phyloP scores from a whole-genome alignment of 2,329 filamentous ascomycete genomes.

The Myriosclerotinia duriaeana region DNA sequence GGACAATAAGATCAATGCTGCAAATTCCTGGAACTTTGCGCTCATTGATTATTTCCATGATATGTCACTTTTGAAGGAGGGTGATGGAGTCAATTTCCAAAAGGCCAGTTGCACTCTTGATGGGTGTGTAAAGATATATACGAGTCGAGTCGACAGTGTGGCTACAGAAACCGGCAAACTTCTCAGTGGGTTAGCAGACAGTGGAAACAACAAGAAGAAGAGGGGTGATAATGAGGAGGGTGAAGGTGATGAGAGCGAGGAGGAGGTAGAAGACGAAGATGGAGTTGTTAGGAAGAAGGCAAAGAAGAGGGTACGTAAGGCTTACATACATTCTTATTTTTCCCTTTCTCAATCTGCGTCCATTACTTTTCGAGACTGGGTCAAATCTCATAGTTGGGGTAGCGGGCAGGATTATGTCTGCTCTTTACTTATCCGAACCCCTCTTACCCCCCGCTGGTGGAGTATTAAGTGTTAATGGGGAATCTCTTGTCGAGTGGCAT shows the following conservation, averaged over 20 bases:
- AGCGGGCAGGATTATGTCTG: not conserved
- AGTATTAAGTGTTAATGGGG: not conserved
- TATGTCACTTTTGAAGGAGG: slow-evolving; percentile 95
- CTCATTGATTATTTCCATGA: slow-evolving; percentile 99
- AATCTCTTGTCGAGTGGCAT: not conserved
- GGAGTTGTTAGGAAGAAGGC: slow-evolving; percentile 57
- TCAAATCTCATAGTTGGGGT: slow-evolving; percentile 18
- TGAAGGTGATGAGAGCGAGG: slow-evolving; percentile 59
- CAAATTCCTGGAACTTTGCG: slow-evolving; percentile 99
- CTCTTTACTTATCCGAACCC: too few relatives aligned
- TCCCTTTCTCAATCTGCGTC: not conserved
- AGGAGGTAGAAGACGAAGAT: slow-evolving; percentile 59
- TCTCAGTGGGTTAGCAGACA: slow-evolving; percentile 88
- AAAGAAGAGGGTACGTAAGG: slow-evolving; percentile 69
- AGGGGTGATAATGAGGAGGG: slow-evolving; percentile 66
- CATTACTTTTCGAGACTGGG: not conserved
- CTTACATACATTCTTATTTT: not conserved
- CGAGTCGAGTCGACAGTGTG: slow-evolving; percentile 95
- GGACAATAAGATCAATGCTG: slow-evolving; percentile 98
- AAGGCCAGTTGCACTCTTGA: slow-evolving; percentile 97
- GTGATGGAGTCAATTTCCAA: slow-evolving; percentile 96
- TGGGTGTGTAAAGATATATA: slow-evolving; percentile 99
- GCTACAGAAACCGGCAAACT: slow-evolving; percentile 96
- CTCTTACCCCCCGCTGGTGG: not conserved
- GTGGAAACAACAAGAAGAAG: slow-evolving; percentile 71